phyloP scores from a whole-genome alignment of 257 asterid species.

The Ajuga chamaepitys region DNA sequence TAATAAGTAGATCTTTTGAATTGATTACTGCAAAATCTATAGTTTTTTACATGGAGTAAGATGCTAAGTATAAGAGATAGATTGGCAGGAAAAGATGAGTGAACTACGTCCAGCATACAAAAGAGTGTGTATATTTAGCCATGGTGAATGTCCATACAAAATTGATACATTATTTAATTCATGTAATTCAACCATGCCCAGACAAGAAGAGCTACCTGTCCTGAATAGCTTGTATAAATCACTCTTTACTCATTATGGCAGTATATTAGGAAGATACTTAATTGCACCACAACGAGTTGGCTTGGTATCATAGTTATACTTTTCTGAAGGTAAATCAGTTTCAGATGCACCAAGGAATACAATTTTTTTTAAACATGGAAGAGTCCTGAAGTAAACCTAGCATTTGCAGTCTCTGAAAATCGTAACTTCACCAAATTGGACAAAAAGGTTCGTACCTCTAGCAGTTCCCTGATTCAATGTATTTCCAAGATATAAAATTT shows the following conservation, averaged over 20 bases:
- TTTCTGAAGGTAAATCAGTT: not conserved
- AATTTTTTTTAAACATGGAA: not conserved
- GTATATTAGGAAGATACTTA: not conserved
- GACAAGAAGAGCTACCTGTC: not conserved
- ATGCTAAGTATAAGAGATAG: not conserved
- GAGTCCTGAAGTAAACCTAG: not conserved
- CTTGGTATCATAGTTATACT: not conserved
- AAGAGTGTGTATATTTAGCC: not conserved
- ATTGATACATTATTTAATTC: not conserved
- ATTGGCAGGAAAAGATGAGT: not conserved
- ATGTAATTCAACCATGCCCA: not conserved
- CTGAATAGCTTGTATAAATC: not conserved
- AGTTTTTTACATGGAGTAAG: not conserved
- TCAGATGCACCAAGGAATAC: not conserved
- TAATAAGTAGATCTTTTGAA: not conserved
- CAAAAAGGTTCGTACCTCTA: conserved; percentile 56
- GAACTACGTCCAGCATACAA: not conserved
- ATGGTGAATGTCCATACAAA: not conserved
- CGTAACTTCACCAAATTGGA: not conserved
- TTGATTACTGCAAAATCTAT: not conserved
- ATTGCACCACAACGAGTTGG: not conserved
- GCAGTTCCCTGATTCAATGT: conserved; percentile 99
- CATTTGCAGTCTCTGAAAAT: not conserved
- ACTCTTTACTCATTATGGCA: not conserved
- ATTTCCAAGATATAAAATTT: conserved; percentile 80